Base-by-base conservation (phyloP, 2,329 filamentous ascomycete genomes). In the Diaporthe australafricana region DNA sequence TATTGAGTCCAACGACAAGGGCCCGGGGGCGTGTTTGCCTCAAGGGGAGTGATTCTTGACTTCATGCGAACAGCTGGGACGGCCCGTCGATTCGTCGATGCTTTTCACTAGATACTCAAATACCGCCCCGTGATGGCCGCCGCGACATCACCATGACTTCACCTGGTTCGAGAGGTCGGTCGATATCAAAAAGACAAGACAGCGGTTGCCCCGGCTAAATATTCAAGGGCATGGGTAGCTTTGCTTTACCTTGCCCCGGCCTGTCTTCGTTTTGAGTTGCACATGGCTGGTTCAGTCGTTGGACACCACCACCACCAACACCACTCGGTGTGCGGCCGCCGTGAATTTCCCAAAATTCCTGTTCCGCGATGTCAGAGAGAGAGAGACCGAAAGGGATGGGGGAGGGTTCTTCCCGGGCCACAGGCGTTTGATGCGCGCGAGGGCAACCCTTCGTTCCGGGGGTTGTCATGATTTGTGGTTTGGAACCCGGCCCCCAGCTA, bases 61-160 rank as follows among this genome's bases (percentile, higher is more conserved):
- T 68, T 45, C 38, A 35, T 68, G 40, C 42, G 42, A 48, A 48
- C 42, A 48, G 55, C 40, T 48, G 52, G 52, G 27, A 57, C 52
- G 66, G 66, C 52, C 66, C 66, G 66, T 57, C 27, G 38, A 50
- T 50, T 68, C 30, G 17, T 48, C 25, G 40, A 57, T 27, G 27
- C 40, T 20, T 32, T n/a, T 35, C 27, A 17, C 57, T 47, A 7
- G 17, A 30, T 32, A 22, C 38, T 42, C 45, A 22, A 40, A 40
- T 9, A 5, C 32, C 32, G 56, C 47, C 25, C 40, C 40, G 57
- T 63, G 40, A 47, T 47, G 57, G 25, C 12, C 30, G 35, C 22
- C 6, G 55, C 27, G 6, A 35, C 57, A 48, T 63, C 40, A 63
- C 42, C 32, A 48, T 47, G 42, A 63, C 57, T 48, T 63, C 40